These are phyloP conservation scores for Rhizomucor miehei DNA, from an alignment of 371 early-diverging fungal species.

Conservation along the genomic window DNA sequence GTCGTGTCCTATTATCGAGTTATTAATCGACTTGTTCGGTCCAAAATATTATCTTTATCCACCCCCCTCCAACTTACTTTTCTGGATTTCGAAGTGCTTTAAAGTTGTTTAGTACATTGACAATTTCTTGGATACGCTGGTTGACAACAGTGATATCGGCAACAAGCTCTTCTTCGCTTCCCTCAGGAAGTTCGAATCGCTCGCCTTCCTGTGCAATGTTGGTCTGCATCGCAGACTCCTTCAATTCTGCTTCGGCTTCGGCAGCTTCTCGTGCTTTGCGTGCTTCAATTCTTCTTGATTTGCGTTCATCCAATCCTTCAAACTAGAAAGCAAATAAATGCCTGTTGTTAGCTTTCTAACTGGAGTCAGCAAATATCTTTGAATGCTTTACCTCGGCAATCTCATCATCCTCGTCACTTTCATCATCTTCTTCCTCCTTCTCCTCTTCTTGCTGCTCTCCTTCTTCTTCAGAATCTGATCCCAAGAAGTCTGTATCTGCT, in stretches of 20 bases:
- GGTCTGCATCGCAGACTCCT: constrained; percentile 74
- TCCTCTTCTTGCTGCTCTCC: constrained; percentile 30
- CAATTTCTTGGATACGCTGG: constrained; percentile 86
- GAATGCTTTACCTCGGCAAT: constrained; percentile 21
- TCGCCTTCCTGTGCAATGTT: constrained; percentile 71
- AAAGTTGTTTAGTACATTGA: constrained; percentile 87
- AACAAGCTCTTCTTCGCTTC: constrained; percentile 68
- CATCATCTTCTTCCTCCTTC: constrained; percentile 21
- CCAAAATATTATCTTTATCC: neutral
- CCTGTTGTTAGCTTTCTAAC: neutral
- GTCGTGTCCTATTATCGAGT: constrained; percentile 58
- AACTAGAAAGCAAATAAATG: constrained; percentile 11
- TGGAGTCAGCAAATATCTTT: neutral
- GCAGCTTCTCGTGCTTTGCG: constrained; percentile 53
- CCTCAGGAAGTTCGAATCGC: constrained; percentile 68
- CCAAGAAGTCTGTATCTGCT: constrained; percentile 51
- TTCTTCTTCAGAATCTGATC: constrained; percentile 54
- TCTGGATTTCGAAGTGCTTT: constrained; percentile 74
- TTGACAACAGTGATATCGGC: constrained; percentile 66
- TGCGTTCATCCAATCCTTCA: constrained; percentile 62
- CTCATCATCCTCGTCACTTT: constrained; percentile 35
- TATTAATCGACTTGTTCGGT: neutral
- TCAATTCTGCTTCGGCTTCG: constrained; percentile 66
- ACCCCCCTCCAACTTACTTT: constrained; percentile 29
- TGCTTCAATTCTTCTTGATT: constrained; percentile 68